Evolutionary conservation across 345 rosid species (phyloP).

Genomic region (Sonneratia alba): DNA sequence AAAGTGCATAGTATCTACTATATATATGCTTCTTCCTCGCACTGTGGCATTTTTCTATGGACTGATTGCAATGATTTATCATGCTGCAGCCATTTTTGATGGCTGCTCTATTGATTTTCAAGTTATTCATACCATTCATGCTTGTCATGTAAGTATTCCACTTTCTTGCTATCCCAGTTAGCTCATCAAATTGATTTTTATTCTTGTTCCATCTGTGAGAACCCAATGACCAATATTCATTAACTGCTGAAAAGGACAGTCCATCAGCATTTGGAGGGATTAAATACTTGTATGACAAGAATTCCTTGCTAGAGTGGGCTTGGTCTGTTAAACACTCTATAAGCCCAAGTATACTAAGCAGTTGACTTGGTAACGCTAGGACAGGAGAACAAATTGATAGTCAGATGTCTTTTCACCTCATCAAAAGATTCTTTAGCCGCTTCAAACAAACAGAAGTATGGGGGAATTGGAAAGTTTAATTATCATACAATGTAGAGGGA

Average conservation of each 20-base stretch:
- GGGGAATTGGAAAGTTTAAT: background rate
- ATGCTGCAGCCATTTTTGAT: constrained; percentile 81
- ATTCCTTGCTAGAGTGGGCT: background rate
- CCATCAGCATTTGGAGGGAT: background rate
- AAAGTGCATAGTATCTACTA: background rate
- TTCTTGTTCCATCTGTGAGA: background rate
- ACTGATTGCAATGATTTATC: constrained; percentile 1
- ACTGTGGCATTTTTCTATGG: background rate
- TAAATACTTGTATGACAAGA: background rate
- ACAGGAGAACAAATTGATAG: background rate
- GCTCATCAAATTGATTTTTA: background rate
- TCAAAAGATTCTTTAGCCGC: background rate
- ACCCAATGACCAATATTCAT: background rate
- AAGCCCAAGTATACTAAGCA: background rate
- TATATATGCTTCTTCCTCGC: background rate
- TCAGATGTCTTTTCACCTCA: background rate
- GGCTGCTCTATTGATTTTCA: constrained; percentile 91
- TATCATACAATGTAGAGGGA: background rate
- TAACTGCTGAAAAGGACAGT: background rate
- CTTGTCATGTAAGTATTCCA: constrained; percentile 73
- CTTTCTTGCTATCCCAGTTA: background rate
- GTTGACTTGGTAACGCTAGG: background rate
- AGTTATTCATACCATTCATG: constrained; percentile 92
- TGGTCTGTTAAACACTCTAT: background rate
- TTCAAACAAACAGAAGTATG: background rate